Evolutionary conservation across 2,329 filamentous ascomycete species (phyloP).

Genomic region (Sporothrix brunneoviolacea): DNA sequence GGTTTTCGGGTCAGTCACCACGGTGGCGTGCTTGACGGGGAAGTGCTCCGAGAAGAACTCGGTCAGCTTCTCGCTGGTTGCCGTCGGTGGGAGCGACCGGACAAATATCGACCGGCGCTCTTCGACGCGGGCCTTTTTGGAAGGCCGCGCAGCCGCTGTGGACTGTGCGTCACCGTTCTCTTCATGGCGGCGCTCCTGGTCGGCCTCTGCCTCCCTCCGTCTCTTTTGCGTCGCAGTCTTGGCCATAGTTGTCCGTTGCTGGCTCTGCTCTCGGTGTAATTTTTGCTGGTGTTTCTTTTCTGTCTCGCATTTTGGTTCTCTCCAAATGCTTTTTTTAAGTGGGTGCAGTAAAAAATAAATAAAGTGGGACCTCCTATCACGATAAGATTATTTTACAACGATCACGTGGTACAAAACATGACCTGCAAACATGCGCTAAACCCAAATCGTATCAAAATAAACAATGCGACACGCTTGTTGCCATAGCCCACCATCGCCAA

Average conservation of each 20-base stretch:
- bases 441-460: slow-evolving; percentile 17
- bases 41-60: slow-evolving; percentile 91
- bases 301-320: background rate
- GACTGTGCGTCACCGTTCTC: slow-evolving; percentile 8
- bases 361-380: slow-evolving; percentile 8
- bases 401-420: slow-evolving; percentile 12
- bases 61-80: slow-evolving; percentile 75
- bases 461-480: slow-evolving; percentile 14
- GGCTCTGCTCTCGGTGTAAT: no score
- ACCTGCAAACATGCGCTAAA: slow-evolving; percentile 11
- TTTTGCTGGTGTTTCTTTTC: background rate
- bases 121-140: slow-evolving; percentile 54
- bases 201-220: slow-evolving; percentile 29
- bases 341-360: slow-evolving; percentile 12
- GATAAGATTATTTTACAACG: slow-evolving; percentile 3
- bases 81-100: slow-evolving; percentile 69
- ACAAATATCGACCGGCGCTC: slow-evolving; percentile 77
- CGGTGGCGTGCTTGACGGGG: slow-evolving; percentile 92
- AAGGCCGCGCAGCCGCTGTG: slow-evolving; percentile 22
- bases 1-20: slow-evolving; percentile 77
- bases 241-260: slow-evolving; percentile 20
- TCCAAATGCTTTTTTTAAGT: slow-evolving; percentile 7
- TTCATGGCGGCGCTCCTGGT: slow-evolving; percentile 22
- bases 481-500: slow-evolving; percentile 12
- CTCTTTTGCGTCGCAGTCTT: slow-evolving; percentile 28